phyloP scores from a whole-genome alignment of 2,329 filamentous ascomycete species.

The Basipetospora sp. region DNA sequence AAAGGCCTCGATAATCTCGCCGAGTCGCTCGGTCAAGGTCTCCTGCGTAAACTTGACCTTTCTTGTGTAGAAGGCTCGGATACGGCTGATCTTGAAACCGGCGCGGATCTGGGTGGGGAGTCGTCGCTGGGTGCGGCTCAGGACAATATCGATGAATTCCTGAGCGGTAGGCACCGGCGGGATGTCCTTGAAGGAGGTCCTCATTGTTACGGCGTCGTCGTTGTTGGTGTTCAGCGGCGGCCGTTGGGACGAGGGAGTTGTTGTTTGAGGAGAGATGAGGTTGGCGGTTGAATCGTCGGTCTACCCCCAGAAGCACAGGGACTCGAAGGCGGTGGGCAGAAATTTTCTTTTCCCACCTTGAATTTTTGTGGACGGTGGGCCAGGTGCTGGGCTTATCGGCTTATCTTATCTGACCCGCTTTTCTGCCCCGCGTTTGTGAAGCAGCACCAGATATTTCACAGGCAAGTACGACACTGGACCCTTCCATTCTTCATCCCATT shows the following conservation, averaged over 20 bases:
- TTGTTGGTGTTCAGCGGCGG: neutral
- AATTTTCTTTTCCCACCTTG: slow-evolving; percentile 8
- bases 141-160: slow-evolving; percentile 94
- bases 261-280: slow-evolving; percentile 3
- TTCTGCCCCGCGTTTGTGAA: slow-evolving; percentile 1
- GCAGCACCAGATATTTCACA: neutral
- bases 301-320: neutral
- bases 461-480: too few species aligned
- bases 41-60: slow-evolving; percentile 98
- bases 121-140: slow-evolving; percentile 82
- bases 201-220: slow-evolving; percentile 31
- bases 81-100: slow-evolving; percentile 60
- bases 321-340: slow-evolving; percentile 6
- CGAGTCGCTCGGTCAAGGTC: slow-evolving; percentile 89
- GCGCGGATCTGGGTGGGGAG: slow-evolving; percentile 61
- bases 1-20: slow-evolving; percentile 80
- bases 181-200: slow-evolving; percentile 60
- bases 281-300: neutral
- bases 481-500: too few species aligned
- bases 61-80: slow-evolving; percentile 85
- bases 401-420: slow-evolving; percentile 14
- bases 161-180: slow-evolving; percentile 78
- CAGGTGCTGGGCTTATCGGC: too few species aligned
- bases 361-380: slow-evolving; percentile 4
- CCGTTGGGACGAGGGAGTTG: neutral